Evolutionary conservation across 2,329 filamentous ascomycete genomes (phyloP).

Genomic region (Hortaea werneckii): DNA sequence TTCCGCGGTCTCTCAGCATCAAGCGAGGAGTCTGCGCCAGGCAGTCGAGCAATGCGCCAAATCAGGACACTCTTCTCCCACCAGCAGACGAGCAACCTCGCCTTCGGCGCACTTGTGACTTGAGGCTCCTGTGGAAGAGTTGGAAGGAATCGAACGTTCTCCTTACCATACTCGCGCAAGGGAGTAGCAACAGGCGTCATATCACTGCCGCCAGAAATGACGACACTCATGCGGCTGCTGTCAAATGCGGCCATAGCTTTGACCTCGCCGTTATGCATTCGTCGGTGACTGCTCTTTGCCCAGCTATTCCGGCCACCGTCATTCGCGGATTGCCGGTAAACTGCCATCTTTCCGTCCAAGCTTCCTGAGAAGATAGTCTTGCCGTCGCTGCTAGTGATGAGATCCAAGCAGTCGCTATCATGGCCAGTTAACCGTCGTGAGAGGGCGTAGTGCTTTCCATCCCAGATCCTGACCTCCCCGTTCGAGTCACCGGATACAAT

Average conservation of each 20-base stretch:
- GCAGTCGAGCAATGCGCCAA: slow-evolving; percentile 53
- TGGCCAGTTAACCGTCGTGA: slow-evolving; percentile 78
- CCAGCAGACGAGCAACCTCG: slow-evolving; percentile 76
- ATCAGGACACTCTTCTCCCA: slow-evolving; percentile 83
- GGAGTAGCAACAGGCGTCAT: slow-evolving; percentile 74
- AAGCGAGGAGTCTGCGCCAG: slow-evolving; percentile 17
- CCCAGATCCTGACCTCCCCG: slow-evolving; percentile 87
- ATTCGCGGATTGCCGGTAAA: slow-evolving; percentile 59
- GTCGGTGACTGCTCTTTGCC: slow-evolving; percentile 74
- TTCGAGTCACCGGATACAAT: slow-evolving; percentile 93
- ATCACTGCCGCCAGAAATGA: slow-evolving; percentile 86
- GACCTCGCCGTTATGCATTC: slow-evolving; percentile 88
- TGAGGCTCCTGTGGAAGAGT: slow-evolving; percentile 71
- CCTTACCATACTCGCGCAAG: slow-evolving; percentile 62
- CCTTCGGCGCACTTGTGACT: slow-evolving; percentile 60
- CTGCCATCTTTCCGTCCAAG: slow-evolving; percentile 77
- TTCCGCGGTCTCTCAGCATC: slow-evolving; percentile 16
- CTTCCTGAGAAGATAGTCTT: slow-evolving; percentile 77
- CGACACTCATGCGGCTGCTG: slow-evolving; percentile 63
- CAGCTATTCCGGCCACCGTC: slow-evolving; percentile 49
- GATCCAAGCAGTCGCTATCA: slow-evolving; percentile 78
- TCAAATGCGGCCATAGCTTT: slow-evolving; percentile 91
- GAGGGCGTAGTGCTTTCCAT: slow-evolving; percentile 83
- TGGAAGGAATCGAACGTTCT: slow-evolving; percentile 74
- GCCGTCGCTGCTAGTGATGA: slow-evolving; percentile 74